phyloP scores from a whole-genome alignment of 2,329 filamentous ascomycete genomes.

The Colletotrichum echinochloae region DNA sequence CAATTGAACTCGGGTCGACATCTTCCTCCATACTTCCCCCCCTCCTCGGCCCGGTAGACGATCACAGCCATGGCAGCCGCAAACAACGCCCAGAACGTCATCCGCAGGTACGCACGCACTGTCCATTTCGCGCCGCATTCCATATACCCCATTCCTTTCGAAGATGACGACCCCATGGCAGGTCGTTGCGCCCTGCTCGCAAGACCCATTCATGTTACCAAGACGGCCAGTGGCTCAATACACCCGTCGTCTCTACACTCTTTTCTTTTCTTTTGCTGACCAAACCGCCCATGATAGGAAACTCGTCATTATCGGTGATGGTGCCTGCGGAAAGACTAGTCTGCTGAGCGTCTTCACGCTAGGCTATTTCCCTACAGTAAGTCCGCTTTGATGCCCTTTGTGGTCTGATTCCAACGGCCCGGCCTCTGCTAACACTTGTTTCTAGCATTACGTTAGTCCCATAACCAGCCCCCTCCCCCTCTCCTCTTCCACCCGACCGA shows the following conservation, averaged over 20 bases:
- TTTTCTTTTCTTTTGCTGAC: not conserved
- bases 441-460: conserved; percentile 70
- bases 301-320: conserved; percentile 95
- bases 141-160: not conserved
- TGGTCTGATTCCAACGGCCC: conserved; percentile 13
- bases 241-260: not conserved
- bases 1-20: conserved; percentile 29
- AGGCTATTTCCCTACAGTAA: conserved; percentile 96
- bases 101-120: conserved; percentile 70
- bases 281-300: conserved; percentile 72
- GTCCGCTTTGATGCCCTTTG: conserved; percentile 52
- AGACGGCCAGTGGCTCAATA: not conserved
- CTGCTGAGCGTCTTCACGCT: conserved; percentile 97
- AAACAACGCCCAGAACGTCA: conserved; percentile 65
- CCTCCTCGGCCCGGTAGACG: conserved; percentile 1
- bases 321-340: conserved; percentile 98
- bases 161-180: not conserved
- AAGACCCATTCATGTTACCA: not conserved
- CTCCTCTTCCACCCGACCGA: conserved; percentile 19
- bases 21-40: not conserved
- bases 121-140: conserved; percentile 34
- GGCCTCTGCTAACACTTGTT: conserved; percentile 44
- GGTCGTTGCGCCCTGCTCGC: not conserved
- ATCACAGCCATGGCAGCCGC: conserved; percentile 55
- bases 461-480: conserved; percentile 1